These are phyloP conservation scores for Zancudomyces culisetae DNA, from an alignment of 371 early-diverging fungal genomes.

Conservation along the genomic window DNA sequence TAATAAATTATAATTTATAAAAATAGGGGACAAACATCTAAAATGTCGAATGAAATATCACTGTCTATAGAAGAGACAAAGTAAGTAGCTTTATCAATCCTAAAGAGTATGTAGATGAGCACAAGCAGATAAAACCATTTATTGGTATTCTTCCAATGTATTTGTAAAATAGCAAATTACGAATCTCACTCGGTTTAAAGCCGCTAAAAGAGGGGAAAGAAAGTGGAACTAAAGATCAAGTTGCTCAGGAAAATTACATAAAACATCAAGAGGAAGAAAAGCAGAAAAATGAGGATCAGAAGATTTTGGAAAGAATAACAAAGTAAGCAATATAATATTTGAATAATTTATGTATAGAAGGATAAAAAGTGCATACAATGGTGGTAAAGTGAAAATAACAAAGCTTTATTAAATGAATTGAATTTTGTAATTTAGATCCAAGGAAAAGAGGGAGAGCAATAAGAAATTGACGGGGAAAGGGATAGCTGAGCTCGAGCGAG, in stretches of 20 bases:
- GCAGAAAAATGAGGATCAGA: constrained; percentile 27
- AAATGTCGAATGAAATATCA: constrained; percentile 15
- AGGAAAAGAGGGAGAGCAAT: constrained; percentile 32
- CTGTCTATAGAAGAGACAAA: constrained; percentile 43
- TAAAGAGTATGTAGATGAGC: background rate
- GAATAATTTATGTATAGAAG: constrained; percentile 17
- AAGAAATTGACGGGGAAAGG: constrained; percentile 45
- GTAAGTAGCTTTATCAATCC: constrained; percentile 5
- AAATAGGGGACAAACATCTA: constrained; percentile 4
- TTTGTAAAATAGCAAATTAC: constrained; percentile 27
- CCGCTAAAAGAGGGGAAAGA: constrained; percentile 10
- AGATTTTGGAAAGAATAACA: constrained; percentile 30
- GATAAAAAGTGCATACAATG: background rate
- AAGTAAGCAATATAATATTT: constrained; percentile 24
- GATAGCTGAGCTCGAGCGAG: constrained; percentile 32
- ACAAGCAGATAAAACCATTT: background rate
- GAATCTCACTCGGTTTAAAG: constrained; percentile 24
- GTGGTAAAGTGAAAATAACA: background rate
- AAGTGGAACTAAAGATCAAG: constrained; percentile 25
- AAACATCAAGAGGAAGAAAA: constrained; percentile 29
- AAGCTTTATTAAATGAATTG: background rate
- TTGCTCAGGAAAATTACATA: constrained; percentile 44
- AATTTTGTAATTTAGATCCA: constrained; percentile 27
- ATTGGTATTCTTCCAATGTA: background rate
- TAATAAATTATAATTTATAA: background rate